Evolutionary conservation across 2,329 filamentous ascomycete genomes (phyloP).

Genomic region (Neopestalotiopsis sp.): DNA sequence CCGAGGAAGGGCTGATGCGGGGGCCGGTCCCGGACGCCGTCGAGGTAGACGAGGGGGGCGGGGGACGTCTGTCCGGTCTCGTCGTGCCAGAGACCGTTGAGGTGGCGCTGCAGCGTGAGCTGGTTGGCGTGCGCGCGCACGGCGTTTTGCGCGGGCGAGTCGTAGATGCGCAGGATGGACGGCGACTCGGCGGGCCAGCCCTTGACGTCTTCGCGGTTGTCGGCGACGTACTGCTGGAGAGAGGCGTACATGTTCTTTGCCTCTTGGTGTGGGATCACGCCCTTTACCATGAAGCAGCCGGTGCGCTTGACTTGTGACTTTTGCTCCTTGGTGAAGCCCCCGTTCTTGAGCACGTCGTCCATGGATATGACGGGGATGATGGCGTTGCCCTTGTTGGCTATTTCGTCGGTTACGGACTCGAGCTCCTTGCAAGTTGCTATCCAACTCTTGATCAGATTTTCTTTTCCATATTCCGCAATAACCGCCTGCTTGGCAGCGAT

Average conservation of each 20-base stretch:
- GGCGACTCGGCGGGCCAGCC: slow-evolving; percentile 4
- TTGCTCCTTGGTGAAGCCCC: not conserved
- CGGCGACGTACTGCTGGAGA: not conserved
- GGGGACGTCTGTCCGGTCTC: not conserved
- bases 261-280: not conserved
- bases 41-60: slow-evolving; percentile 17
- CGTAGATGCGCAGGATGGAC: not conserved
- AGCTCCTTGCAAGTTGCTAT: not conserved
- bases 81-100: slow-evolving; percentile 1
- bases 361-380: not conserved
- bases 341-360: not conserved
- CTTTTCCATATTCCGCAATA: not conserved
- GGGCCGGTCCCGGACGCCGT: slow-evolving; percentile 25
- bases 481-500: not conserved
- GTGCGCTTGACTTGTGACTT: not conserved
- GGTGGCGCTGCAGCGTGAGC: not conserved
- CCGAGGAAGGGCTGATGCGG: slow-evolving; percentile 38
- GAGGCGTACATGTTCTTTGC: not conserved
- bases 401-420: not conserved
- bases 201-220: not conserved
- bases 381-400: not conserved
- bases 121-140: slow-evolving; percentile 3
- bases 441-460: not conserved
- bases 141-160: not conserved
- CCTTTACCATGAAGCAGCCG: not conserved